phyloP scores from a whole-genome alignment of 108 stramenopile species.

The Phaeodactylum tricornutum region DNA sequence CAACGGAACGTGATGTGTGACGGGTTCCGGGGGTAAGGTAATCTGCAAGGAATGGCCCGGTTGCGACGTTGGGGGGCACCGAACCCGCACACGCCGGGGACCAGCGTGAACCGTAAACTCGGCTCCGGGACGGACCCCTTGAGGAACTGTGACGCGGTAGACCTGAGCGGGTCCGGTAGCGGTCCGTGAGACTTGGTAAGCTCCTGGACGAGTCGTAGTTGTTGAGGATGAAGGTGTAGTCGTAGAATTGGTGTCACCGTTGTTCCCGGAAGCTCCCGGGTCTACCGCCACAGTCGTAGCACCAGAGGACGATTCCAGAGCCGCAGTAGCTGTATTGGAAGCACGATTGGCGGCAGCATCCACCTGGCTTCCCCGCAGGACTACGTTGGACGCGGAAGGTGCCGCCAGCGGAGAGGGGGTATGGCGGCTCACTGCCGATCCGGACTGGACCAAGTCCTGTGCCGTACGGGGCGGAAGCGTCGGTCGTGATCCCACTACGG shows the following conservation, averaged over 20 bases:
- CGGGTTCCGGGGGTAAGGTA: conserved; percentile 68
- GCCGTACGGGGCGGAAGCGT: no score
- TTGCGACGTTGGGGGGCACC: conserved; percentile 60
- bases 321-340: conserved; percentile 2
- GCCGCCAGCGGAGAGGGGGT: not conserved
- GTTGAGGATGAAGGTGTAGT: not conserved
- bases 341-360: not conserved
- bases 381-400: not conserved
- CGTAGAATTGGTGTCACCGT: conserved; percentile 4
- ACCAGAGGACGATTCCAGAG: not conserved
- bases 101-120: conserved; percentile 76
- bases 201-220: conserved; percentile 34
- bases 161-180: conserved; percentile 56
- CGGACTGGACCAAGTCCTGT: no score
- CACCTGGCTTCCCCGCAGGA: conserved; percentile 1
- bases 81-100: conserved; percentile 51
- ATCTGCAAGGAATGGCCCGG: conserved; percentile 77
- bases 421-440: no score
- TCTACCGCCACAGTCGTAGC: no score
- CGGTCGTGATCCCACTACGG: no score
- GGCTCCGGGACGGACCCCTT: conserved; percentile 47
- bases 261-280: no score
- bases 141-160: conserved; percentile 73
- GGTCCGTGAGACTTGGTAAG: conserved; percentile 47
- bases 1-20: conserved; percentile 23